Evolutionary conservation across 805 yeast species (phyloP), one percentile per base, ranked within the genome.

Genomic region (Teunomyces barrocoloradensis): DNA sequence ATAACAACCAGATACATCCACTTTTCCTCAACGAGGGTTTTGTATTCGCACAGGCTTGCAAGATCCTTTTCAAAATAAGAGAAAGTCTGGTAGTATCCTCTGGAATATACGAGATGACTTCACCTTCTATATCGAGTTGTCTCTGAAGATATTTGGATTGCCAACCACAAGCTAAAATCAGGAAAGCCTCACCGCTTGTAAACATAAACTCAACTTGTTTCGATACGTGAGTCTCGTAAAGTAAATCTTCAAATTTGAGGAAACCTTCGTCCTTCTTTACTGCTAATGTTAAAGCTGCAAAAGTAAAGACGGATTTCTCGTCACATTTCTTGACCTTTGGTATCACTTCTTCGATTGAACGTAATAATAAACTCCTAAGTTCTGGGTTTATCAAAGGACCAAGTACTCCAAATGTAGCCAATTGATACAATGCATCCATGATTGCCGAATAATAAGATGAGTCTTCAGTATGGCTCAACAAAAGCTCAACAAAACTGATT

Each of bases 1-100:
- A 85, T 12, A 92, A 72, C 21, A 92, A 68, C 95, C 98, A 89
- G 34, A 92, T 79, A 64, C 96, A 88, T 0, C 89, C 80, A 0
- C 91, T 85, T 51, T 78, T 85, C 51, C 95, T 73, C 28, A 88
- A 62, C 1, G 84, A 66, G 0, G 97, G 97, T 54, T 87, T 87
- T 0, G 96, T 80, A 6, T 79, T 73, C 3, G 73, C 64, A 51
- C 89, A 80, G 1, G 82, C 73, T 12, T 61, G 61, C 21, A 91
- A 65, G 0, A 87, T 70, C 4, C 63, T 61, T 0, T 71, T 61
- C n/a, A 89, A 59, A 3, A 88, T 66, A 36, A 44, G 59, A 30
- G 44, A 58, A 33, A 61, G 48, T 46, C 67, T 54, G 11, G 54
- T 50, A 6, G 44, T 56, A 6, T 53, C 46, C 6, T 33, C 20